Evolutionary conservation across 2,329 filamentous ascomycete genomes (phyloP).

Genomic region (Talaromyces atroroseus): DNA sequence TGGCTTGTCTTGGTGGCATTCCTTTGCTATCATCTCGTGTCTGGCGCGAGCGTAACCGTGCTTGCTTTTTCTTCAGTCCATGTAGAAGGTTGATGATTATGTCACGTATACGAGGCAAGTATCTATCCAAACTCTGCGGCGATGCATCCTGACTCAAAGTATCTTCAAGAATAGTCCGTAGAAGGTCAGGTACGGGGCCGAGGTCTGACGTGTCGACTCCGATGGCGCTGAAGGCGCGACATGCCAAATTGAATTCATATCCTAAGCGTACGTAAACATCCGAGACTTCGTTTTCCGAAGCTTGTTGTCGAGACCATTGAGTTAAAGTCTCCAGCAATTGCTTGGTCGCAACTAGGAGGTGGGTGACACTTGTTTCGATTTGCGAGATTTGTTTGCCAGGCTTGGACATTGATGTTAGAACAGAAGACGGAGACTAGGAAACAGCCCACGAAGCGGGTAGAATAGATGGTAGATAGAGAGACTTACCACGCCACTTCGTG

Average conservation of each 20-base stretch:
- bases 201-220: slow-evolving; percentile 92
- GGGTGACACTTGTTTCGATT: slow-evolving; percentile 98
- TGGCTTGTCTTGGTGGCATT: slow-evolving; percentile 37
- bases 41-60: slow-evolving; percentile 64
- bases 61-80: slow-evolving; percentile 94
- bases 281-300: slow-evolving; percentile 90
- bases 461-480: not conserved
- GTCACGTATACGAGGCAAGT: slow-evolving; percentile 87
- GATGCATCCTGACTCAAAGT: slow-evolving; percentile 96
- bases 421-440: not conserved
- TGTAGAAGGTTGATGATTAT: slow-evolving; percentile 98
- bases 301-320: slow-evolving; percentile 90
- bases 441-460: not conserved
- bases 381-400: slow-evolving; percentile 76
- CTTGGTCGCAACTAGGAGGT: slow-evolving; percentile 94
- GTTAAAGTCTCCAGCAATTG: slow-evolving; percentile 95
- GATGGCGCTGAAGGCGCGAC: slow-evolving; percentile 91
- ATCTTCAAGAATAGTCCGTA: slow-evolving; percentile 87
- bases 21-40: slow-evolving; percentile 44
- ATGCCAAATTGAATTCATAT: slow-evolving; percentile 99
- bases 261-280: slow-evolving; percentile 96
- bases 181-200: slow-evolving; percentile 86
- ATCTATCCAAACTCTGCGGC: slow-evolving; percentile 86
- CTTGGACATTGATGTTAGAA: slow-evolving; percentile 34
- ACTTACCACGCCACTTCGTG: slow-evolving; percentile 57